Base-by-base conservation (phyloP, 1,139 yeast genomes). In the Scheffersomyces titani region DNA sequence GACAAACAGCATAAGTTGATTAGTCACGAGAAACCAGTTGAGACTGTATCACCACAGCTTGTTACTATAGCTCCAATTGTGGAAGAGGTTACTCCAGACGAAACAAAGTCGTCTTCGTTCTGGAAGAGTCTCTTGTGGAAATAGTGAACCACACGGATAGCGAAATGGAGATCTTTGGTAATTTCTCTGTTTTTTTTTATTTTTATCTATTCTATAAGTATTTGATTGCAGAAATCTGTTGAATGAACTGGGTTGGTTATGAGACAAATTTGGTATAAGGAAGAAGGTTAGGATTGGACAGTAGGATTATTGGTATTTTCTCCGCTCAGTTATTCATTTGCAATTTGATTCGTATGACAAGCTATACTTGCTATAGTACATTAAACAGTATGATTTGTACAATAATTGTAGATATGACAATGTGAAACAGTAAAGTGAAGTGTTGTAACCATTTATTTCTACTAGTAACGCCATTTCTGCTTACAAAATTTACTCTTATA, bases 71-170 rank as follows among this genome's bases (percentile, higher is more conserved):
- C 49, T 46, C 49, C 24, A n/a, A n/a, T 46, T 46, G 49, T 19
- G 4, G 18, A 46, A 3, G n/a, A 19, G 16, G 49, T 9, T 22
- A 9, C 13, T 4, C 20, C 16, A 46, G 49, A 46, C 16, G 24
- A 7, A 19, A 46, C 21, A 5, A 20, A 13, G 6, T 6, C 16
- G 24, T 19, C 20, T 47, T 22, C 20, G 36, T 22, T n/a, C 52
- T 47, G 54, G 54, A 52, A 21, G 44, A 21, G 36, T 6, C 19
- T 52, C n/a, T 40, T 52, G 44, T 52, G 54, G 54, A 52, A 49
- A 16, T 19, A 49, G 19, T 50, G 19, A 46, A 22, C 22, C 22
- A 22, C 49, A 19, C 4, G 16, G 3, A 19, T 6, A 6, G n/a
- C 22, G 9, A 22, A 30, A 30, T 24, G 40, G 40, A 9, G 13